Evolutionary conservation across 495 filamentous ascomycete genomes (phyloP), one percentile per base, ranked within the genome.

Genomic region (Podospora pseudocomata): DNA sequence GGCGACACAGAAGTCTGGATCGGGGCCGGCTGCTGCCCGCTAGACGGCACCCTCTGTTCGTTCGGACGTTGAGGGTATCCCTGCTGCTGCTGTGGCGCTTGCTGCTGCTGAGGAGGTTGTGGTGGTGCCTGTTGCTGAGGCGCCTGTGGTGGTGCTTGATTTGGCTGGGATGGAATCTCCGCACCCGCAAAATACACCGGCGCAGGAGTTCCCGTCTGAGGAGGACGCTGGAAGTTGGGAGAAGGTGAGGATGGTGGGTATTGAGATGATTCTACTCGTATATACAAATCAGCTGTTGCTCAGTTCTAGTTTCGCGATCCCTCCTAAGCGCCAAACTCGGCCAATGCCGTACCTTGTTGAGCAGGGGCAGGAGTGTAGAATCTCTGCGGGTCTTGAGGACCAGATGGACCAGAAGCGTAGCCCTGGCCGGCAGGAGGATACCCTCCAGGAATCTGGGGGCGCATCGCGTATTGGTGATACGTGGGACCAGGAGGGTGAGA

Each of bases 401-500:
- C 82, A 58, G 84, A 79, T 55, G 87, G 77, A 20, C 75, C 76
- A 60, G 68, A 63, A 63, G 19, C 27, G 49, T 72, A 72, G 13
- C 66, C 67, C 54, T 65, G 73, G 15, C 66, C 59, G 81, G 63
- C 78, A 74, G 66, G 74, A 39, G 67, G 69, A 62, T 93, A 94
- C 0, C 83, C 85, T 72, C 90, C 91, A 53, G 83, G 81, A 49
- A 86, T 80, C 69, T 87, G 88, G 19, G 83, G 83, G 64, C 88
- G 87, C 69, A 89, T 83, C 30, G 86, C 86, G 75, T 91, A 94
- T 70, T 87, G 90, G 65, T 82, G 81, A 65, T 86, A 86, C 44
- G 78, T 80, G 27, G 88, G 86, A 70, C 91, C 89, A n/a, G 88
- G 81, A 7, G 91, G 87, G 67, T 96, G 92, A 1, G 95, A 88